Evolutionary conservation across 192 early-diverging fungal genomes (phyloP).

Genomic region (Cladochytrium replicatum): DNA sequence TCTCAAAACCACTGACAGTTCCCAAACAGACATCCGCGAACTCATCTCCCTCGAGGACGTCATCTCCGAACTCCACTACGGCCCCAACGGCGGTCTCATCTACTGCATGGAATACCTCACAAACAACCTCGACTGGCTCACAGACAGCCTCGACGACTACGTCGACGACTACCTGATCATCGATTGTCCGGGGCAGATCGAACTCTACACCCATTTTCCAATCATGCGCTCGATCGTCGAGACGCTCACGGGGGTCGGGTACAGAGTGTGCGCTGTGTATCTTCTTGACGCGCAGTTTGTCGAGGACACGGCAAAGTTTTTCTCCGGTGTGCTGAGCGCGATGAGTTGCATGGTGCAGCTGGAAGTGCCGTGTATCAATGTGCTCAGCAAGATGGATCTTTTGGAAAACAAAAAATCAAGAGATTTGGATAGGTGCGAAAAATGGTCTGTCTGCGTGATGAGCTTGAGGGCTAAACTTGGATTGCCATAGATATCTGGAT

Average conservation of each 20-base stretch:
- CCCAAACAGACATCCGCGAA: constrained; percentile 72
- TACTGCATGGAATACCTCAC: constrained; percentile 94
- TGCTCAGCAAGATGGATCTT: constrained; percentile 96
- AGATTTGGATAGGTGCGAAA: constrained; percentile 28
- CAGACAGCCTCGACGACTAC: constrained; percentile 81
- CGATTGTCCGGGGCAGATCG: constrained; percentile 97
- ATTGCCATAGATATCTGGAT: constrained; percentile 87
- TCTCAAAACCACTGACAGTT: background rate
- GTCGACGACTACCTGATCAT: constrained; percentile 96
- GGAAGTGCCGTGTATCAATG: constrained; percentile 97
- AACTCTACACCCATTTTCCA: constrained; percentile 95
- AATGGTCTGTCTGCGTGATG: background rate
- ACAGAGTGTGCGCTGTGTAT: constrained; percentile 89
- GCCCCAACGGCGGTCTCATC: constrained; percentile 93
- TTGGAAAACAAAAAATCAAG: constrained; percentile 36
- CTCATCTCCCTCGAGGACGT: constrained; percentile 97
- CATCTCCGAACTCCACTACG: constrained; percentile 93
- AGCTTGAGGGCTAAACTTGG: no score
- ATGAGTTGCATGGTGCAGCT: constrained; percentile 93
- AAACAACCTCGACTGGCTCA: constrained; percentile 94
- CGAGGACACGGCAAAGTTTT: constrained; percentile 92
- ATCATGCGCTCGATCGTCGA: constrained; percentile 81
- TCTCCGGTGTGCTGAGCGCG: constrained; percentile 91
- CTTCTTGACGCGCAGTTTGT: constrained; percentile 89
- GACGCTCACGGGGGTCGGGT: constrained; percentile 56